Evolutionary conservation across 2,329 filamentous ascomycete species (phyloP), one percentile per base, ranked within the genome.

Genomic region (Aureobasidium leucospermi): DNA sequence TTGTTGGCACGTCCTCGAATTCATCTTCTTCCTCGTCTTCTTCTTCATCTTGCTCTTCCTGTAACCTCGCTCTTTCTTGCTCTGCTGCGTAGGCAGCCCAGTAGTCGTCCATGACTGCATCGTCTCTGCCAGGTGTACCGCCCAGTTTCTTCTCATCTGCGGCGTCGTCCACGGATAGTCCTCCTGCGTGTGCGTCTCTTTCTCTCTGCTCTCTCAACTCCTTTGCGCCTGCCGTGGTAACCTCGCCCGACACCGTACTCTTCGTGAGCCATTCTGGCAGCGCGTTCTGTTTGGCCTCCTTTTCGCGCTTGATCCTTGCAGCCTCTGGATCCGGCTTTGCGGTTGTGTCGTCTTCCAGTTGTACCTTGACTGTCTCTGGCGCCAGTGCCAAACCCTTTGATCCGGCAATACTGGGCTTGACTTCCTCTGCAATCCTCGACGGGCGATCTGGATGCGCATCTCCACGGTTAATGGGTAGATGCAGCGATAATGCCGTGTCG

Each of bases 81-180:
- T 85, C 83, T 5, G 79, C 81, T 65, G 85, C 85, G 16, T 90
- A 77, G 61, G 81, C 81, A 39, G 82, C 82, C 69, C 89, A 90
- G 60, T 88, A 84, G 58, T 84, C 83, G 59, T 86, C 85, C 63
- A 90, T 81, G 43, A 81, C 76, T 32, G 79, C 76, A 61, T 84
- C 78, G 28, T 79, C 81, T 31, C 39, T 45, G 23, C 34, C 58
- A 1, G 55, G 55, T 7, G 55, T 58, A n/a, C 80, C 76, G 29
- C 77, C 69, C 6, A 75, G 71, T 47, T 80, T 79, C 68, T 82
- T 81, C 43, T 71, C 71, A 29, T 79, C 75, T 29, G 81, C 77
- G 1, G 76, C 74, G 31, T 78, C 76, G 61, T 76, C 72, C 29
- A 74, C 69, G 23, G 71, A 65, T 11, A 58, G 56, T 6, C 60